A percentile compares a stretch with the other conserved stretches of the same genome.
Conservation (phyloP, 495 filamentous ascomycete genomes). For the Lophiostoma macrostomum region DNA sequence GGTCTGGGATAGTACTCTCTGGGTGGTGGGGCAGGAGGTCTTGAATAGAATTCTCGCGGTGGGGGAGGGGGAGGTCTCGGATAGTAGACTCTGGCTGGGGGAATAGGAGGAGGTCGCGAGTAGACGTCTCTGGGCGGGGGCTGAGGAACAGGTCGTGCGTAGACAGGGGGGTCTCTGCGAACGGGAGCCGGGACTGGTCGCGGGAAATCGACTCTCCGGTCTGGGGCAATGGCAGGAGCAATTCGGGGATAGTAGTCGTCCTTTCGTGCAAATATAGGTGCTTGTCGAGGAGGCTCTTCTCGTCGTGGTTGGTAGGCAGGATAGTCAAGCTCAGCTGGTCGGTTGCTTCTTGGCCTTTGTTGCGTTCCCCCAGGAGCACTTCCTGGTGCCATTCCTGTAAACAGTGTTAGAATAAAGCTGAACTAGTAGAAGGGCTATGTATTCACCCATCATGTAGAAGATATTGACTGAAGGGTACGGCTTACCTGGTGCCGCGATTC, state of each 20-base stretch:
- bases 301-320: not conserved
- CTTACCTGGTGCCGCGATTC: constrained; percentile 19
- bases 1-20: constrained; percentile 10
- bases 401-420: not conserved
- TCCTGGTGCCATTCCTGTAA: constrained; percentile 13
- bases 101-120: not conserved
- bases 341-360: constrained; percentile 20
- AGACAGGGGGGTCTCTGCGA: not conserved
- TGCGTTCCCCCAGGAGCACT: constrained; percentile 19
- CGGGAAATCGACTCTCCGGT: not conserved
- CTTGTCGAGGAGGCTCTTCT: constrained; percentile 1
- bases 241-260: constrained; percentile 16
- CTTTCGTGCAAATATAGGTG: constrained; percentile 5
- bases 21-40: not conserved
- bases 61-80: not conserved
- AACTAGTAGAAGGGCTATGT: too few species aligned
- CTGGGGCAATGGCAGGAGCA: not conserved
- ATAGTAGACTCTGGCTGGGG: not conserved
- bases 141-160: not conserved
- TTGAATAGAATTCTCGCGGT: not conserved
- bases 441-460: not conserved
- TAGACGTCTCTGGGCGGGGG: constrained; percentile 4
- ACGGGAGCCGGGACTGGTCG: constrained; percentile 1
- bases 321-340: not conserved
- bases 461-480: not conserved